Evolutionary conservation across 768 basidiomycete species (phyloP).

Genomic region (Gloeophyllum trabeum): DNA sequence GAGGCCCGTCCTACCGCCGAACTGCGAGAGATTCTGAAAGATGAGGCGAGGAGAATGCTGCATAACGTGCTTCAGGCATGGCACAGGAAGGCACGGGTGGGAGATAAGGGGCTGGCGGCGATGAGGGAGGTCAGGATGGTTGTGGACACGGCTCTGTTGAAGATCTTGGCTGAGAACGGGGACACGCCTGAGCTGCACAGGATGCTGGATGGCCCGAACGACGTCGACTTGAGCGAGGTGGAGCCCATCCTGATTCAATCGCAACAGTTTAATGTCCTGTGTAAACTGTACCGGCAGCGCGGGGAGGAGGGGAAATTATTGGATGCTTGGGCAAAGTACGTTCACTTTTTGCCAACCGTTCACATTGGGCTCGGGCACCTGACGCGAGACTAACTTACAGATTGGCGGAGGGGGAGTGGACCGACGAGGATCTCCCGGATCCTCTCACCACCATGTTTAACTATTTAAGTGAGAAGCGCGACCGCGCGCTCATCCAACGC

Average conservation of each 20-base stretch:
- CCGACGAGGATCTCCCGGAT: conserved; percentile 50
- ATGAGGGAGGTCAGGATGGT: conserved; percentile 18
- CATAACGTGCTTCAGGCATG: conserved; percentile 55
- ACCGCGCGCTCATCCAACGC: conserved; percentile 49
- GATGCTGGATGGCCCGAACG: conserved; percentile 41
- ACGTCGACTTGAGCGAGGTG: conserved; percentile 47
- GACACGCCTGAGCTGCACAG: conserved; percentile 51
- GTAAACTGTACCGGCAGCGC: conserved; percentile 43
- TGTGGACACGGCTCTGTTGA: conserved; percentile 76
- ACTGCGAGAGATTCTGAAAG: conserved; percentile 48
- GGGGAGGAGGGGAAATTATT: conserved; percentile 54
- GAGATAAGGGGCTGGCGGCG: conserved; percentile 8
- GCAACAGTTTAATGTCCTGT: conserved; percentile 50
- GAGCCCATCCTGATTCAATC: conserved; percentile 40
- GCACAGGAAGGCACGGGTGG: conserved; percentile 30
- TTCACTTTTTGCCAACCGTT: not conserved
- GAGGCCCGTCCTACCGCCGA: conserved; percentile 62
- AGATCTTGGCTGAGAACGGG: conserved; percentile 53
- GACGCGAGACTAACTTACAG: no score
- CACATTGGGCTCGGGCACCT: not conserved
- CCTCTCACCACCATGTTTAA: conserved; percentile 50
- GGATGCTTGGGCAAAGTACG: conserved; percentile 58
- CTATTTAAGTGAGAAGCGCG: conserved; percentile 44
- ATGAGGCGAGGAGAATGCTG: conserved; percentile 69
- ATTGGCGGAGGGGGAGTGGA: conserved; percentile 54